Evolutionary conservation across 2,329 filamentous ascomycete genomes (phyloP).

Genomic region (Lasiodiplodia gonubiensis): DNA sequence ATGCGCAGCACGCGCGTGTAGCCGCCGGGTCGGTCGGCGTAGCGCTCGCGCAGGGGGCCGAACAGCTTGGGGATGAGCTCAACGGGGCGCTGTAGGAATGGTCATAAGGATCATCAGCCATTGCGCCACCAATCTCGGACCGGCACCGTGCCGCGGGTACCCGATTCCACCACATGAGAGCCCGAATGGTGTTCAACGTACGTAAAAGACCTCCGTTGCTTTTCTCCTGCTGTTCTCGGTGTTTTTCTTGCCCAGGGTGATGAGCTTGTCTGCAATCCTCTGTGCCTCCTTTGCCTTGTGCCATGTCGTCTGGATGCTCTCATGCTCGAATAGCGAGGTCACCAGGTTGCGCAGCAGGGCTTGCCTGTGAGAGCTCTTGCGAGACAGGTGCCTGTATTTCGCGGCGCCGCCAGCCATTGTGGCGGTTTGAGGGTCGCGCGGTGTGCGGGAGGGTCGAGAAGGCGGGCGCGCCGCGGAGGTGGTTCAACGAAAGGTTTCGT

Average conservation of each 20-base stretch:
- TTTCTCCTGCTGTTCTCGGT: conserved; percentile 78
- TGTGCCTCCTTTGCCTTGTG: conserved; percentile 98
- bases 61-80: conserved; percentile 84
- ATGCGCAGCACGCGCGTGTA: conserved; percentile 95
- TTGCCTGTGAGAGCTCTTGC: conserved; percentile 84
- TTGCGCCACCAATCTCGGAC: not conserved
- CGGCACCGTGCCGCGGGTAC: not conserved
- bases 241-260: conserved; percentile 92
- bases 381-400: conserved; percentile 88
- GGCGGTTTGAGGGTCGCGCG: not conserved
- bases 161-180: not conserved
- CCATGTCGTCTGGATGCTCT: conserved; percentile 94
- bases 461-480: conserved; percentile 21
- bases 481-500: not conserved
- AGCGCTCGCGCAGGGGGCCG: conserved; percentile 78
- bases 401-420: conserved; percentile 83
- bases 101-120: not conserved
- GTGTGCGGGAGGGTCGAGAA: not conserved
- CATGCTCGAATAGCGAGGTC: conserved; percentile 90
- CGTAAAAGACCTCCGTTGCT: conserved; percentile 84
- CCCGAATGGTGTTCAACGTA: conserved; percentile 56
- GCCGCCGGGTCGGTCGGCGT: conserved; percentile 78
- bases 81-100: conserved; percentile 38
- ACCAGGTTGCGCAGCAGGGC: conserved; percentile 95
- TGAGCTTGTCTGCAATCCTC: conserved; percentile 88